These are phyloP conservation scores for Volvariella surrecta DNA, from an alignment of 1,284 basidiomycete genomes.

Conservation along the genomic window DNA sequence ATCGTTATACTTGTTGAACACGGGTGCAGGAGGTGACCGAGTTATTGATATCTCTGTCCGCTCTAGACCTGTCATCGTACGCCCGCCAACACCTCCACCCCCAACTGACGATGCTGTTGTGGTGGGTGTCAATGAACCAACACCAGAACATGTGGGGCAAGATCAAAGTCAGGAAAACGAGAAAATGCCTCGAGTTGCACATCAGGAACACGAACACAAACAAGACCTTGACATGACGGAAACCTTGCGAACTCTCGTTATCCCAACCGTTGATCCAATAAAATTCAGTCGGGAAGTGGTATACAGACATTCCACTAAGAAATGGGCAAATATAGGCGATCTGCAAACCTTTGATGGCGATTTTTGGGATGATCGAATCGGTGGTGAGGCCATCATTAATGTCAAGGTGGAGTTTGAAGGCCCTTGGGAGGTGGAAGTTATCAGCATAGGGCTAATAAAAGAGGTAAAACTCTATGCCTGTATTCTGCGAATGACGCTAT, in stretches of 20 bases:
- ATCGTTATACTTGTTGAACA: constrained; percentile 49
- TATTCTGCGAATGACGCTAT: neutral
- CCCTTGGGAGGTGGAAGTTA: constrained; percentile 46
- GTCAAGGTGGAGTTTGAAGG: constrained; percentile 43
- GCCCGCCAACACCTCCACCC: too few species aligned
- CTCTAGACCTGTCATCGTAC: constrained; percentile 25
- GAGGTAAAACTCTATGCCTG: constrained; percentile 26
- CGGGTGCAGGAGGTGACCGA: constrained; percentile 55
- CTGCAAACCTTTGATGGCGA: constrained; percentile 46
- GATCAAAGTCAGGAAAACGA: constrained; percentile 10
- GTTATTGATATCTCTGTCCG: constrained; percentile 71
- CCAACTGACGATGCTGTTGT: constrained; percentile 8
- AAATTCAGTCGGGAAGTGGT: constrained; percentile 36
- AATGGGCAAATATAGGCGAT: constrained; percentile 40
- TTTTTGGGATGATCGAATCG: constrained; percentile 41
- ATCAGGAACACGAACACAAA: constrained; percentile 4
- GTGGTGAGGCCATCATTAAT: constrained; percentile 47
- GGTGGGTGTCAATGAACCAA: constrained; percentile 11
- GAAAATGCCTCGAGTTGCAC: too few species aligned
- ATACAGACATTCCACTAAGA: constrained; percentile 33
- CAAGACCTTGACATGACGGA: constrained; percentile 42
- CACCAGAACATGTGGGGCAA: too few species aligned
- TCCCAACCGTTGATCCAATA: constrained; percentile 53
- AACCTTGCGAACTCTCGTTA: constrained; percentile 49
- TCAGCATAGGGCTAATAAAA: constrained; percentile 35